Evolutionary conservation across 139 green algal genomes (phyloP).

Genomic region (Volvox africanus): DNA sequence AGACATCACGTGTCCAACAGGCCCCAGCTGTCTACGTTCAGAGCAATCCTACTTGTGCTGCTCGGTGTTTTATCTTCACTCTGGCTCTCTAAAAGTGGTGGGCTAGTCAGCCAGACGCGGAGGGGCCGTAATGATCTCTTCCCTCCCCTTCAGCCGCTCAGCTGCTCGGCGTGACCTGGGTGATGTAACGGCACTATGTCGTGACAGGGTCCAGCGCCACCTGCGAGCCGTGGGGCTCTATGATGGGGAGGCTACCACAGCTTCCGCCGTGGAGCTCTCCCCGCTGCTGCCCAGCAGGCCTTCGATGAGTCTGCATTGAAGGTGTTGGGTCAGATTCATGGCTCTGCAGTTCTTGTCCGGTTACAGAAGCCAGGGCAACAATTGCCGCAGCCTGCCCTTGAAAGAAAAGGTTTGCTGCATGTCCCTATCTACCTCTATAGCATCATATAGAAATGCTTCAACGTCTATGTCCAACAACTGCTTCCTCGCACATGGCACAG

Average conservation of each 20-base stretch:
- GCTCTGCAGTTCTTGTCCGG: not conserved
- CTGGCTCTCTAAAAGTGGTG: not conserved
- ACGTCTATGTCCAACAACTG: too few species aligned
- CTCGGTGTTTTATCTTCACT: too few species aligned
- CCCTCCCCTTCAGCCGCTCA: not conserved
- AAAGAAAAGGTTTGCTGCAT: too few species aligned
- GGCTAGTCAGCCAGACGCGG: not conserved
- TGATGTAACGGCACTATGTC: not conserved
- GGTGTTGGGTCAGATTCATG: not conserved
- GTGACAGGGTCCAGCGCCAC: not conserved
- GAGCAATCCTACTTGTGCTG: not conserved
- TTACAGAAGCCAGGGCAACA: too few species aligned
- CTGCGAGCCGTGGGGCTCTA: not conserved
- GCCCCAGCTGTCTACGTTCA: not conserved
- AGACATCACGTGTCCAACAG: not conserved
- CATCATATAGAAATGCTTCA: too few species aligned
- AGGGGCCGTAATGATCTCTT: not conserved
- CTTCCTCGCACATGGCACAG: too few species aligned
- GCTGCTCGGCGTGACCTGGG: not conserved
- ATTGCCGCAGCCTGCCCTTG: too few species aligned
- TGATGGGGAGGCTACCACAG: slow-evolving; percentile 33
- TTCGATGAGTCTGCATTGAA: not conserved
- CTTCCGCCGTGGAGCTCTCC: slow-evolving; percentile 7
- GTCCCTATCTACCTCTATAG: too few species aligned
- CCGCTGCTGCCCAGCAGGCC: not conserved